A percentile compares a stretch with the other conserved stretches of the same genome.
phyloP scores from a whole-genome alignment of 768 basidiomycete genomes.

The Multifurca ochricompacta region DNA sequence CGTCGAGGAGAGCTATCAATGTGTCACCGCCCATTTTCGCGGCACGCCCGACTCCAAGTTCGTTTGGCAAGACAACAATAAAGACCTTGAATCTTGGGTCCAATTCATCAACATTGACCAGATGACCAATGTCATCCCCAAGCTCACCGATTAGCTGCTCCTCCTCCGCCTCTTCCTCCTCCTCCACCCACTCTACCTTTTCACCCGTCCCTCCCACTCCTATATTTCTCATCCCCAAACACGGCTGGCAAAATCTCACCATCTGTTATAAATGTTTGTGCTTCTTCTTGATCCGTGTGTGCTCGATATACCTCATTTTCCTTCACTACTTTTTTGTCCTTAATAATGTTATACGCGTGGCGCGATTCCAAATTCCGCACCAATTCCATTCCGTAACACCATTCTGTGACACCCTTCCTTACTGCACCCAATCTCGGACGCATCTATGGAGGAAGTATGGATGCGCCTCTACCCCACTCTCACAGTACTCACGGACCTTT shows the following conservation, averaged over 20 bases:
- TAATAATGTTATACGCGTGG: conserved; percentile 8
- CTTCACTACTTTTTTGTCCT: not conserved
- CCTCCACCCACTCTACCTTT: not conserved
- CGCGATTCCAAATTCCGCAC: not conserved
- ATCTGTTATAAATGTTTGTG: conserved; percentile 6
- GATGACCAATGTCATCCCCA: conserved; percentile 71
- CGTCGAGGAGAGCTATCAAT: conserved; percentile 64
- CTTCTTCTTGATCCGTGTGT: not conserved
- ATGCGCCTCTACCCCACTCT: not conserved
- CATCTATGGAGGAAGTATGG: not conserved
- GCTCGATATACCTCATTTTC: conserved; percentile 17
- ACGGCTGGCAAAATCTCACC: not conserved
- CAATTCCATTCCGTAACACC: not conserved
- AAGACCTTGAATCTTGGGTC: conserved; percentile 70
- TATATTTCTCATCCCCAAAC: no score
- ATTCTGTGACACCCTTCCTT: conserved; percentile 12
- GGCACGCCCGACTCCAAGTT: conserved; percentile 58
- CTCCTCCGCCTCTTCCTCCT: not conserved
- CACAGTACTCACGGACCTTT: not conserved
- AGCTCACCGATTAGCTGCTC: conserved; percentile 48
- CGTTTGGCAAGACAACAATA: conserved; percentile 59
- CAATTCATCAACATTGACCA: conserved; percentile 81
- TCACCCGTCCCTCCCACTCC: not conserved
- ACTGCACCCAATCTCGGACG: conserved; percentile 1
- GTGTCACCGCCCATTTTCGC: conserved; percentile 70